phyloP scores from a whole-genome alignment of 208 protist genomes.

The Crithidia bombi region DNA sequence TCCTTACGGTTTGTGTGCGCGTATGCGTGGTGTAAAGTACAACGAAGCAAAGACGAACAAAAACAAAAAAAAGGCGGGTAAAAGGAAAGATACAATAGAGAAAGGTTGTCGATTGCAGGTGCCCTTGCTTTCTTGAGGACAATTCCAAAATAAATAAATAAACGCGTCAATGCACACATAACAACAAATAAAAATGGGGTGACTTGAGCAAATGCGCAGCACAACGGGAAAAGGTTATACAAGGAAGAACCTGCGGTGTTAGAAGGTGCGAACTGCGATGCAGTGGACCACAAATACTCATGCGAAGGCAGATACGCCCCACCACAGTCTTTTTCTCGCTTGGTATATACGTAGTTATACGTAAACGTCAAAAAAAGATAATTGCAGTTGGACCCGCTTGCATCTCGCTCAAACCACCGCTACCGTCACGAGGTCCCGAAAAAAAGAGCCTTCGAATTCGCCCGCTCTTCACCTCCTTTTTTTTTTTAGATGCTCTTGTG shows the following conservation, averaged over 20 bases:
- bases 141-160: neutral
- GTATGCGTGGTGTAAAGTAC: constrained; percentile 8
- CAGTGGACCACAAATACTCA: neutral
- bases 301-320: neutral
- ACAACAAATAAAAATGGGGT: constrained; percentile 2
- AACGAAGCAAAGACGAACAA: constrained; percentile 2
- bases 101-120: neutral
- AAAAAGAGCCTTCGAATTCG: no score
- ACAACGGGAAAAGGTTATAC: neutral
- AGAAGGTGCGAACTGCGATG: neutral
- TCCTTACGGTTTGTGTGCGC: constrained; percentile 7
- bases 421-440: no score
- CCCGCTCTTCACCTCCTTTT: no score
- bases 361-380: no score
- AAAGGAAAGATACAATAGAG: no score
- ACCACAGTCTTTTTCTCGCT: neutral
- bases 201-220: neutral
- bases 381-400: no score
- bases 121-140: neutral
- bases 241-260: constrained; percentile 1
- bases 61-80: neutral
- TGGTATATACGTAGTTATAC: no score
- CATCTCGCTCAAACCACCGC: no score
- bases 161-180: neutral
- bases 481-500: no score